Evolutionary conservation across 345 rosid species (phyloP).

Genomic region (Populus simonii): DNA sequence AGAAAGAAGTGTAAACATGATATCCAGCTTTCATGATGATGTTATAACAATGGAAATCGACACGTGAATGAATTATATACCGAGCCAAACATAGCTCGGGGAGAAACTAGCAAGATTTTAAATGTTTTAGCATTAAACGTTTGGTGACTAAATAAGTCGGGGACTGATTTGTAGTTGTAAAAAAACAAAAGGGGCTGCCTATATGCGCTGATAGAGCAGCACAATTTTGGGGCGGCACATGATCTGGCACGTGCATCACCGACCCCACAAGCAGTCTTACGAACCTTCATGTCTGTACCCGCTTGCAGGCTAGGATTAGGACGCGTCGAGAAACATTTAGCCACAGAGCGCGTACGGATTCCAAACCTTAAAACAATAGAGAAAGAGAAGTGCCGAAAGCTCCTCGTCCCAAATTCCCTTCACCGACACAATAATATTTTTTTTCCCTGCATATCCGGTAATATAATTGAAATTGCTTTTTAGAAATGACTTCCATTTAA

Average conservation of each 20-base stretch:
- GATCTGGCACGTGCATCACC: neutral
- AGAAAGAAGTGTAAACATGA: no score
- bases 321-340: neutral
- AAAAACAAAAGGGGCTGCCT: neutral
- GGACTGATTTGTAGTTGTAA: neutral
- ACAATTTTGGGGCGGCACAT: neutral
- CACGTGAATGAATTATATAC: no score
- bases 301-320: neutral
- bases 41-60: neutral
- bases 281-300: neutral
- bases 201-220: neutral
- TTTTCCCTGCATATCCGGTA: neutral
- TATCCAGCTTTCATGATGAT: neutral
- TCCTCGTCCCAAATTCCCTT: neutral
- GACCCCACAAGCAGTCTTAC: neutral
- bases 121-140: neutral
- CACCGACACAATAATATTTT: slow-evolving; percentile 17
- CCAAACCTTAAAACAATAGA: neutral
- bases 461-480: no score
- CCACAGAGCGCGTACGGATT: neutral
- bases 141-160: neutral
- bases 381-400: neutral
- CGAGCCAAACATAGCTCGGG: neutral
- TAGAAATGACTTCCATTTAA: no score
- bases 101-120: neutral